Base-by-base conservation (phyloP, 495 filamentous ascomycete genomes). In the Podospora didyma region DNA sequence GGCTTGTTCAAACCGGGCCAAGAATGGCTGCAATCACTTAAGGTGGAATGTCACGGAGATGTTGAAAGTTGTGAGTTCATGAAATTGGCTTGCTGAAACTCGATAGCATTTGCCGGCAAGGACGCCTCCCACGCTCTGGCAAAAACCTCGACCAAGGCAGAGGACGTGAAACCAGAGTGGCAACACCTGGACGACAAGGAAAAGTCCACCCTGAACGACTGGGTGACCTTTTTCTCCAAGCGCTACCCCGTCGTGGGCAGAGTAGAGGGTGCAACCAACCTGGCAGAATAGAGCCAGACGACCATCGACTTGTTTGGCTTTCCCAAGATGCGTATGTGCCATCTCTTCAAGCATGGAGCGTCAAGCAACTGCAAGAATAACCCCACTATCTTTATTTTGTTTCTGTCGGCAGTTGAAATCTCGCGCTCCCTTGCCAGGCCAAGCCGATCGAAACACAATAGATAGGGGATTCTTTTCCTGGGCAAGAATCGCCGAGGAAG, bases 211-310 rank as follows among this genome's bases (percentile, higher is more conserved):
- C 75, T 99, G 41, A 78, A 89, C 21, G 95, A 97, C 66, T 99
- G 94, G 94, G 86, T 83, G 51, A 95, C 87, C 3, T 98, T 96
- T 75, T 98, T 97, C 75, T 87, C 85, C 63, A 98, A 97, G 75
- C 79, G 94, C 41, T 98, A 98, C 69, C 96, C 93, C 64, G 83
- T 97, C 54, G 86, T 97, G 41, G 94, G 94, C 31, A 82, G 83
- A 69, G 88, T 96, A 9, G 71, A 86, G 60, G 79, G 79, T 28
- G 80, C 79, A 10, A 77, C 76, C 14, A 84, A 82, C 55, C 54
- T 71, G 54, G n/a, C n/a, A n/a, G 74, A 70, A 28, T 67, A 53
- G 37, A 41, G 31, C 34, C 52, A 42, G 39, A 17, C 12, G 34
- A 42, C 12, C 39, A 14, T 9, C 4, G 26, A 31, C 26, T 42